These are phyloP conservation scores for Fusarium irregulare DNA, from an alignment of 2,329 filamentous ascomycete genomes.

Conservation along the genomic window DNA sequence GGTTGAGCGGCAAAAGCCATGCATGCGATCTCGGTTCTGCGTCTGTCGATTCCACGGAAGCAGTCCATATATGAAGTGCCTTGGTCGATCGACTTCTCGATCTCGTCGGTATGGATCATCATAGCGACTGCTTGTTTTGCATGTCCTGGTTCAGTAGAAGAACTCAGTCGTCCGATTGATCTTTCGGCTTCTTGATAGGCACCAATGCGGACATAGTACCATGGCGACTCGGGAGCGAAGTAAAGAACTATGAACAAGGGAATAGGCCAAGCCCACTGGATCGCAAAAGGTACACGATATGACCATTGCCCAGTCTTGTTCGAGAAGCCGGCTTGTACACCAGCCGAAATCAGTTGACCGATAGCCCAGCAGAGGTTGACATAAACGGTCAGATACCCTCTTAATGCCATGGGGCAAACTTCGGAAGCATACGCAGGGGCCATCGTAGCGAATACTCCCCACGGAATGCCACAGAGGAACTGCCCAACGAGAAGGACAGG, in stretches of 20 bases:
- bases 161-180: conserved; percentile 40
- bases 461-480: conserved; percentile 58
- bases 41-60: conserved; percentile 59
- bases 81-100: conserved; percentile 49
- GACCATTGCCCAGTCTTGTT: conserved; percentile 47
- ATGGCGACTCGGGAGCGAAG: conserved; percentile 52
- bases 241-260: conserved; percentile 45
- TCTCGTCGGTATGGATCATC: conserved; percentile 71
- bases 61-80: conserved; percentile 56
- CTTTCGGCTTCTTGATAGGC: conserved; percentile 47
- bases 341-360: conserved; percentile 55
- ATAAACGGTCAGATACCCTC: conserved; percentile 56
- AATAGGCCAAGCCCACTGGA: conserved; percentile 54
- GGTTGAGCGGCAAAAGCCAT: conserved; percentile 57
- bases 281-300: conserved; percentile 53
- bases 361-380: conserved; percentile 59
- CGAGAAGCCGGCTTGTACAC: conserved; percentile 40
- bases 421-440: conserved; percentile 59
- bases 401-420: conserved; percentile 56
- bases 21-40: conserved; percentile 58
- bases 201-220: conserved; percentile 47
- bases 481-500: conserved; percentile 58
- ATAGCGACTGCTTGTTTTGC: conserved; percentile 20
- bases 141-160: conserved; percentile 58
- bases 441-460: conserved; percentile 58